Evolutionary conservation across 495 filamentous ascomycete species (phyloP).

Genomic region (Chaetomium fimeti): DNA sequence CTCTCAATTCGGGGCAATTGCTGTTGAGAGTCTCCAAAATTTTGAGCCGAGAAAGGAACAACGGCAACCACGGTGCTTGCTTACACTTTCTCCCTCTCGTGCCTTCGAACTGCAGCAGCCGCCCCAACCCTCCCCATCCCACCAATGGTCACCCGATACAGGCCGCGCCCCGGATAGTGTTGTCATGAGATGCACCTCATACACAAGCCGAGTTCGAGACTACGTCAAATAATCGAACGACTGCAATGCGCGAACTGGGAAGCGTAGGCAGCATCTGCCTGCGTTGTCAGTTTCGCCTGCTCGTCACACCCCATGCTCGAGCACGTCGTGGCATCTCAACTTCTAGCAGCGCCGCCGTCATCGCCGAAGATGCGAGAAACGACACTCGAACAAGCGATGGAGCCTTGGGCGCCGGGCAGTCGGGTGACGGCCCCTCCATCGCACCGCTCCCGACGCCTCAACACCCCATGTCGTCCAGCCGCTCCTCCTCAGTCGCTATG

Average conservation of each 20-base stretch:
- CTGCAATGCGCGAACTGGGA: slow-evolving; percentile 32
- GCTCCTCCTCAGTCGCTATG: slow-evolving; percentile 22
- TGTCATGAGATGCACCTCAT: not conserved
- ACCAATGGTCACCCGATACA: not conserved
- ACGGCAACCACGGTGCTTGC: not conserved
- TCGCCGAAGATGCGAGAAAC: not conserved
- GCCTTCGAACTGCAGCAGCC: not conserved
- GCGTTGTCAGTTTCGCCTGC: slow-evolving; percentile 27
- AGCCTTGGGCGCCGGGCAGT: not conserved
- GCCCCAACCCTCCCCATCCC: not conserved
- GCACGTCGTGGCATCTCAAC: slow-evolving; percentile 14
- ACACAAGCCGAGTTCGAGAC: not conserved
- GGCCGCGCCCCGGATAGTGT: no score
- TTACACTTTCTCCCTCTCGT: not conserved
- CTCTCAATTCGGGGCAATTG: not conserved
- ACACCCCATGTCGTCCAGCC: not conserved
- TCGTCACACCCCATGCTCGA: slow-evolving; percentile 16
- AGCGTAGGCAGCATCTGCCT: slow-evolving; percentile 29
- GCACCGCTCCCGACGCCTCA: not conserved
- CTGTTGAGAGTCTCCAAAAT: not conserved
- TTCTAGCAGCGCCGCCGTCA: slow-evolving; percentile 2
- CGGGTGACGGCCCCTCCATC: not conserved
- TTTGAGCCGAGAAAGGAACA: not conserved
- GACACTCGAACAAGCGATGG: not conserved
- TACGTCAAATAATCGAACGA: not conserved